phyloP scores from a whole-genome alignment of 495 filamentous ascomycete species.

The Aspergillus funiculosus region DNA sequence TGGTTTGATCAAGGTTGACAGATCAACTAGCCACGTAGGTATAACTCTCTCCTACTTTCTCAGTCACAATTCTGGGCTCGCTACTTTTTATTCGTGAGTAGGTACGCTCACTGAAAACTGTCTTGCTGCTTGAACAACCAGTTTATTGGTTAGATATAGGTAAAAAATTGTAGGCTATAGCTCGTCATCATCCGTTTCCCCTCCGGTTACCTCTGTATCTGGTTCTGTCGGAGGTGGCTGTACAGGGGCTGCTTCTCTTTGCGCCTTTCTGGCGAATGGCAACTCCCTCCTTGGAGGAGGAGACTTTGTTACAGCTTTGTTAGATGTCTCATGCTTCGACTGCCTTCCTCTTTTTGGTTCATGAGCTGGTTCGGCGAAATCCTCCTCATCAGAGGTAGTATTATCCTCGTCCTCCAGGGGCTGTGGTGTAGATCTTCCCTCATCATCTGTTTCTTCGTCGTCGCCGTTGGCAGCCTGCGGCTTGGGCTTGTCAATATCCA shows the following conservation, averaged over 20 bases:
- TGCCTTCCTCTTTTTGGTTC: constrained; percentile 4
- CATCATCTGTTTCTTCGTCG: constrained; percentile 36
- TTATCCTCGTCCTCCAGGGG: constrained; percentile 36
- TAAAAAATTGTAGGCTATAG: constrained; percentile 24
- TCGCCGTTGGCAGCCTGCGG: constrained; percentile 19
- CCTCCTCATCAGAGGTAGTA: constrained; percentile 36
- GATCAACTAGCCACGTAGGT: too few species aligned
- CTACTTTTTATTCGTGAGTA: too few species aligned
- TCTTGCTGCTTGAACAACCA: neutral
- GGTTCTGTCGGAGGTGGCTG: constrained; percentile 5
- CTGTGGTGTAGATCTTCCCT: constrained; percentile 33
- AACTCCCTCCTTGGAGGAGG: constrained; percentile 36
- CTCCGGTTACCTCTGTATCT: constrained; percentile 31
- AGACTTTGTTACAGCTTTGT: constrained; percentile 13
- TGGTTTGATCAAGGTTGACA: too few species aligned
- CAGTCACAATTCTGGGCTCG: too few species aligned
- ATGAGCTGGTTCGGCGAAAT: neutral
- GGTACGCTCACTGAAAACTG: too few species aligned
- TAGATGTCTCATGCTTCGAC: neutral
- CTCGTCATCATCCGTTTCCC: constrained; percentile 52
- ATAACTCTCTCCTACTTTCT: too few species aligned
- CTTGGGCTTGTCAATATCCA: constrained; percentile 49
- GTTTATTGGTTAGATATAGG: neutral
- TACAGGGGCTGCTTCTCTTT: constrained; percentile 1
- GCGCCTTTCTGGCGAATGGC: constrained; percentile 28